Percentiles rank a stretch among this genome's conserved stretches.
Evolutionary conservation across 2,329 filamentous ascomycete species (phyloP).

Genomic region (Tolypocladium ovalisporum): DNA sequence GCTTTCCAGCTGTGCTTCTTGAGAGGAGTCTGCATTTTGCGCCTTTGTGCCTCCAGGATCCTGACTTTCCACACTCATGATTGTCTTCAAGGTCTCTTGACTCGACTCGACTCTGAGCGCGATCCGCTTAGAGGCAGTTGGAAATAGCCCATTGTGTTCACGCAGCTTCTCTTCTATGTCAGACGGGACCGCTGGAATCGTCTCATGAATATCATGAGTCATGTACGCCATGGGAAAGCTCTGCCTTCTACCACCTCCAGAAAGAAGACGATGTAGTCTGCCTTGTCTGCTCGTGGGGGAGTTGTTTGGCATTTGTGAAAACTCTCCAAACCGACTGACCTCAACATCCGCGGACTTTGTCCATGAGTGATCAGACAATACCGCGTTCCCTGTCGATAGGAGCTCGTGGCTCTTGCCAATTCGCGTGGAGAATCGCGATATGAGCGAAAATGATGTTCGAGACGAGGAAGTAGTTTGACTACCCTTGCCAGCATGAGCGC

Average conservation of each 20-base stretch:
- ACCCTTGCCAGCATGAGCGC: neutral
- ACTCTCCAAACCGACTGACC: neutral
- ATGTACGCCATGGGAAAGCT: conserved; percentile 1
- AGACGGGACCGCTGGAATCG: conserved; percentile 23
- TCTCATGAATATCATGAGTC: conserved; percentile 5
- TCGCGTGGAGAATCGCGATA: neutral
- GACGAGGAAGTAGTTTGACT: neutral
- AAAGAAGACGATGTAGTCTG: conserved; percentile 4
- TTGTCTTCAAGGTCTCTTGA: conserved; percentile 37
- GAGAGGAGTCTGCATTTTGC: neutral
- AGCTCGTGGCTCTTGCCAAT: neutral
- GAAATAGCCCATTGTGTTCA: conserved; percentile 21
- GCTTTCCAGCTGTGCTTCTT: neutral
- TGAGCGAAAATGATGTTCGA: neutral
- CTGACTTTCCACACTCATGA: conserved; percentile 37
- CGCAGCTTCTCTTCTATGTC: conserved; percentile 24
- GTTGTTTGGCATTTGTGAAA: neutral
- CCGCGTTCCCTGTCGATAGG: neutral
- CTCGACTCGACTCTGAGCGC: conserved; percentile 28
- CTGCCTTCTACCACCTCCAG: neutral
- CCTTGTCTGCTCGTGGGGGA: neutral
- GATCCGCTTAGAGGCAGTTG: conserved; percentile 23
- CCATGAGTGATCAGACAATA: neutral
- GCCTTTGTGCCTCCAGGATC: conserved; percentile 5
- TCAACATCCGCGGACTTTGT: neutral